phyloP scores from a whole-genome alignment of 2,329 filamentous ascomycete genomes.

The Cladophialophora carrionii region DNA sequence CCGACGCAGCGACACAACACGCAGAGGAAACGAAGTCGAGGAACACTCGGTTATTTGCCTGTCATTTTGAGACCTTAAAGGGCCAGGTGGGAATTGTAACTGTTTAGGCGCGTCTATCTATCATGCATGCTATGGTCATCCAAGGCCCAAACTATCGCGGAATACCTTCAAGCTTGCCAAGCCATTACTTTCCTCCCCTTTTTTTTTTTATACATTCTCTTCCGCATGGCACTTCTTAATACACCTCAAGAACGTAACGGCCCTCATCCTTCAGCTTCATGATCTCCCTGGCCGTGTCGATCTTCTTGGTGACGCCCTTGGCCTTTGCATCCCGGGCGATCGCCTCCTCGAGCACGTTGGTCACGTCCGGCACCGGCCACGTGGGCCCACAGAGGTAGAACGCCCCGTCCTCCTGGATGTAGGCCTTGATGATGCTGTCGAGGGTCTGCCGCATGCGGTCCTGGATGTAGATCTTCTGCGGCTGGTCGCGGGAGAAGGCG shows the following conservation, averaged over 20 bases:
- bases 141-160: too few relatives aligned
- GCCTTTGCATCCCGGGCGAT: conserved; percentile 74
- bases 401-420: conserved; percentile 81
- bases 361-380: conserved; percentile 98
- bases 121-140: too few relatives aligned
- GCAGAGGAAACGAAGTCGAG: too few relatives aligned
- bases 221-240: conserved; percentile 59
- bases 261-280: conserved; percentile 94
- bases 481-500: conserved; percentile 95
- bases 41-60: too few relatives aligned
- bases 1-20: too few relatives aligned
- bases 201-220: neutral
- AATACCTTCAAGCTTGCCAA: too few relatives aligned
- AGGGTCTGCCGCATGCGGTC: conserved; percentile 93
- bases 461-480: conserved; percentile 99
- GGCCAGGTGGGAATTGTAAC: too few relatives aligned
- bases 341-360: conserved; percentile 88
- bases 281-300: conserved; percentile 86
- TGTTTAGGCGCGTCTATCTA: too few relatives aligned
- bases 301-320: conserved; percentile 68
- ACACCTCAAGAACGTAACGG: conserved; percentile 95
- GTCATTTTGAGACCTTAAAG: too few relatives aligned
- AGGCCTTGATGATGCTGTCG: conserved; percentile 78
- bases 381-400: conserved; percentile 99
- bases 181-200: neutral